phyloP scores from a whole-genome alignment of 1,284 basidiomycete species.

The Ustilago xerochloae region DNA sequence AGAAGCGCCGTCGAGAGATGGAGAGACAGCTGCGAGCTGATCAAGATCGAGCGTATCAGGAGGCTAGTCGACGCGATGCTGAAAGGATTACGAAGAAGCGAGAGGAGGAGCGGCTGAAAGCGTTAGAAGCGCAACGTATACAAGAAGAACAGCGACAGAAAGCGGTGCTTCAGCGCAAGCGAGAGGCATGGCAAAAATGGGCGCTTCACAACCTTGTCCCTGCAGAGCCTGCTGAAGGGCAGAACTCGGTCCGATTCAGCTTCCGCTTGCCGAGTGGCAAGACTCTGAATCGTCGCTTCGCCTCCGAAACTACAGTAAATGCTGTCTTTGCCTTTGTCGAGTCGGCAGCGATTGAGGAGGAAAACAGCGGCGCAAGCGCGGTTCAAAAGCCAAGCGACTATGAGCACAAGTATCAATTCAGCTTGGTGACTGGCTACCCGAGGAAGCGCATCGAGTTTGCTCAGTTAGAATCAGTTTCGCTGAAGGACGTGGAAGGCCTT shows the following conservation, averaged over 20 bases:
- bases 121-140: constrained; percentile 21
- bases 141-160: constrained; percentile 24
- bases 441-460: constrained; percentile 36
- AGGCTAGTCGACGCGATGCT: constrained; percentile 50
- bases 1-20: constrained; percentile 46
- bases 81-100: constrained; percentile 45
- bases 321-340: constrained; percentile 57
- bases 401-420: constrained; percentile 49
- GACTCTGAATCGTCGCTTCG: constrained; percentile 47
- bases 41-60: constrained; percentile 59
- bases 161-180: constrained; percentile 20
- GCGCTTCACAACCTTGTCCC: constrained; percentile 51
- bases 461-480: not conserved
- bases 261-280: constrained; percentile 60
- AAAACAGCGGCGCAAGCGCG: not conserved
- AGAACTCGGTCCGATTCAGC: constrained; percentile 29
- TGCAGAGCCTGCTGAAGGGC: constrained; percentile 26
- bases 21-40: constrained; percentile 57
- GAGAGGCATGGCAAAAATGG: constrained; percentile 56
- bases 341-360: constrained; percentile 18
- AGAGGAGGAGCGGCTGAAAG: constrained; percentile 41
- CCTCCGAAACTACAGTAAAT: constrained; percentile 38
- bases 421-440: constrained; percentile 62
- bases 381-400: constrained; percentile 31
- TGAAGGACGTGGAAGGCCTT: constrained; percentile 47